Evolutionary conservation across 805 yeast species (phyloP), one percentile per base, ranked within the genome.

Genomic region (Yamadazyma akitaensis): DNA sequence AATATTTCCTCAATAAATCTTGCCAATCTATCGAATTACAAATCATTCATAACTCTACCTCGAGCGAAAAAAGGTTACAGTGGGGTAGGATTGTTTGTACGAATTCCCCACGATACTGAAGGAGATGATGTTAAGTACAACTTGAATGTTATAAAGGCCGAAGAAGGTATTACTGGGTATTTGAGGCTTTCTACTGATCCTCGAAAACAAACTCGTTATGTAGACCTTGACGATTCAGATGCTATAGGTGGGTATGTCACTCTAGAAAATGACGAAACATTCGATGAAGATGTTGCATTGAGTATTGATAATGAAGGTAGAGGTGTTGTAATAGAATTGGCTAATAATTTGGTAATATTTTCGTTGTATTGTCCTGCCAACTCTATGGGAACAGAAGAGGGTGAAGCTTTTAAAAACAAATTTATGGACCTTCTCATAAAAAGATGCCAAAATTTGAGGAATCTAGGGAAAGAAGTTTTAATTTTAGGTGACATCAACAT

Each of bases 301-400:
- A 64, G 67, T 5, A 55, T 94, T 0, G 99, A 92, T 59, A 59
- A 77, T n/a, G 94, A 94, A 61, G 98, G 98, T 1, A 70, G 99
- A 37, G 79, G 88, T 49, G 75, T 90, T 2, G 75, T 88, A 5
- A 65, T 91, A 0, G 98, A 94, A 58, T 59, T 91, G 19, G 79
- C 82, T 1, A 75, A 72, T 51, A 77, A 81, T 44, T 58, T 81
- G 0, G 87, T 87, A 2, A 62, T 87, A 0, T 77, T 87, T 38
- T 72, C 83, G 0, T 74, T 84, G 4, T 92, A 92, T 59, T 92
- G 97, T 60, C 98, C 98, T 0, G 98, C 98, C 1, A 88, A 89
- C 60, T 88, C 97, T 0, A 72, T 73, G 63, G 79, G 76, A 0
- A 79, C 89, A 0, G 85, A 79, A 21, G 84, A 80, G 25, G 96